Base-by-base conservation (phyloP, 2,329 filamentous ascomycete species). In the Epichloe sylvatica region DNA sequence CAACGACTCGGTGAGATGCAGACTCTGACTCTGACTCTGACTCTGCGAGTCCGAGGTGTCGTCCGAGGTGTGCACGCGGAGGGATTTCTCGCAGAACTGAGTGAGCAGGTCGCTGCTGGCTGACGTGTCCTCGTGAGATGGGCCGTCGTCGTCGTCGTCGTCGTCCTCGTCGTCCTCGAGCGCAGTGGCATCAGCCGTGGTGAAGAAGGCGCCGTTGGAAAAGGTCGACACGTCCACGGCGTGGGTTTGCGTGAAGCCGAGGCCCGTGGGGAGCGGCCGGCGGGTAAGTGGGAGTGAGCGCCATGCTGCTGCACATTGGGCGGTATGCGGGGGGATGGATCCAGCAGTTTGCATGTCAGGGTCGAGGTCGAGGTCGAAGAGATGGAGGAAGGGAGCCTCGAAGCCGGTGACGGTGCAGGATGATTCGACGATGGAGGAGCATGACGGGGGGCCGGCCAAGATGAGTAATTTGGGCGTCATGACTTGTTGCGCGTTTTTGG, bases 31-130 rank as follows among this genome's bases (percentile, higher is more conserved):
- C 60, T 54, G 36, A 66, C 23, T 25, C 23, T 25, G 54, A 34
- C 61, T 62, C 60, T 34, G 35, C 15, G 15, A 35, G 17, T 82
- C 67, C 52, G 84, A 76, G 1, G 82, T 84, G 0, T 81, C 84
- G 1, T 76, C 66, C 4, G 84, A 64, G 13, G 80, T 75, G 60
- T 94, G 80, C 13, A 83, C 68, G 2, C 80, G 77, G 45, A 94
- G 74, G 0, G 87, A 92, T 58, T 91, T 80, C 54, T 92, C 78
- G 57, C 87, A 85, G 62, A 92, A 94, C 50, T 81, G 75, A 3
- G 77, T 75, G 3, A 82, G 64, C 0, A 71, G 54, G 17, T 68
- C 61, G 30, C 64, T 63, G 3, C 45, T 67, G 64, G 17, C 53
- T 43, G 2, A 15, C 12, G 8, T 17, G 19, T 15, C 36, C 23